phyloP scores from a whole-genome alignment of 805 yeast genomes.

The Kodamaea hsintzibuensis region DNA sequence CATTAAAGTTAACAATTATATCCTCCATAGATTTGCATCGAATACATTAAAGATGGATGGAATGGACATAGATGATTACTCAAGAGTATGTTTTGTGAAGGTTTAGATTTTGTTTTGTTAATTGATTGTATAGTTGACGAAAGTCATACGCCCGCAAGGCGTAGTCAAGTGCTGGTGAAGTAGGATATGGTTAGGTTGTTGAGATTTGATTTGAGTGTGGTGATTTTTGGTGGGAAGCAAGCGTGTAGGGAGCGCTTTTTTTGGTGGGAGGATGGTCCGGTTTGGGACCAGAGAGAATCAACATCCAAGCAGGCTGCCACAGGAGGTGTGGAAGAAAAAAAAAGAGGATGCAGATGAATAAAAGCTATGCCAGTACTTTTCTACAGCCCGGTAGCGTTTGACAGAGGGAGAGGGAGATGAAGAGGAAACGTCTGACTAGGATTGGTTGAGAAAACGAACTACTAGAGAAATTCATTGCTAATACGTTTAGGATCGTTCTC shows the following conservation, averaged over 20 bases:
- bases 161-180: conserved; percentile 1
- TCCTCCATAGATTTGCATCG: background rate
- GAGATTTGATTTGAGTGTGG: background rate
- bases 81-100: conserved; percentile 49
- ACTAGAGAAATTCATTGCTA: conserved; percentile 5
- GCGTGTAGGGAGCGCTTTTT: background rate
- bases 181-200: background rate
- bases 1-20: background rate
- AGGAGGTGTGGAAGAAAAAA: background rate
- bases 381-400: background rate
- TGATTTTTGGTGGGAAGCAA: background rate
- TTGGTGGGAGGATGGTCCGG: background rate
- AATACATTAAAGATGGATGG: conserved; percentile 45
- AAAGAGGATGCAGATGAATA: background rate
- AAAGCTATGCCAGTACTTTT: conserved; percentile 1
- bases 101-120: background rate
- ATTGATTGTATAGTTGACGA: conserved; percentile 4
- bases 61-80: conserved; percentile 64
- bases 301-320: background rate
- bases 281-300: background rate
- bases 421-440: background rate
- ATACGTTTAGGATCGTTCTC: conserved; percentile 25
- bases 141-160: background rate
- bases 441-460: background rate
- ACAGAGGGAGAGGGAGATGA: background rate